phyloP scores from a whole-genome alignment of 306 rosid genomes.

The Elaeagnus macrophylla region DNA sequence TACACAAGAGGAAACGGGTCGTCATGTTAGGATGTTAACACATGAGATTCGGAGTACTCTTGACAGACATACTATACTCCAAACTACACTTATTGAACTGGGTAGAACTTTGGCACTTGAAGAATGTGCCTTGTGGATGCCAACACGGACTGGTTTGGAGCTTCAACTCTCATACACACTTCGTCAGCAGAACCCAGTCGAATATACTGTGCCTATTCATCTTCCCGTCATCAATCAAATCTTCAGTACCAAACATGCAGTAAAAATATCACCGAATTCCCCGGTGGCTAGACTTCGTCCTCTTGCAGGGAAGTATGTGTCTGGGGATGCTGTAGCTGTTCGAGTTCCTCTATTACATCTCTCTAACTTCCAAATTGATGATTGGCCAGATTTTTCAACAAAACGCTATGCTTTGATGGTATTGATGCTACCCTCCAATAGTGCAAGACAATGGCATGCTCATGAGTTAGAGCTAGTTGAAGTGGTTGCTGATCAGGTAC shows the following conservation, averaged over 20 bases:
- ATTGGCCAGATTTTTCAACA: conserved; percentile 91
- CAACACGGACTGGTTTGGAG: conserved; percentile 87
- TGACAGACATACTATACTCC: conserved; percentile 63
- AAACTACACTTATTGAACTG: conserved; percentile 58
- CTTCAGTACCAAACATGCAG: conserved; percentile 61
- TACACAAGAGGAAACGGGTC: conserved; percentile 73
- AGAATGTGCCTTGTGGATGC: conserved; percentile 99
- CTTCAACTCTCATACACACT: conserved; percentile 92
- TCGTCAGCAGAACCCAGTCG: conserved; percentile 89
- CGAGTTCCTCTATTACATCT: conserved; percentile 91
- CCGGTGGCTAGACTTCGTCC: conserved; percentile 88
- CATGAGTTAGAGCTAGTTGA: conserved; percentile 95
- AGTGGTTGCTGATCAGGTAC: conserved; percentile 97
- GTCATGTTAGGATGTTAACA: conserved; percentile 78
- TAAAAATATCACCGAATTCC: conserved; percentile 62
- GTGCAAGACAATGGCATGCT: conserved; percentile 87
- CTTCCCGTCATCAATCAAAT: conserved; percentile 84
- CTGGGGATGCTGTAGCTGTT: conserved; percentile 92
- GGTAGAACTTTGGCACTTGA: conserved; percentile 89
- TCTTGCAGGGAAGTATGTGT: conserved; percentile 46
- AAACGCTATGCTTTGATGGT: conserved; percentile 96
- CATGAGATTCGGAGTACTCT: conserved; percentile 77
- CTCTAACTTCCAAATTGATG: conserved; percentile 90
- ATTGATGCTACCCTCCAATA: conserved; percentile 88
- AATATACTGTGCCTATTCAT: conserved; percentile 81